These are phyloP conservation scores for Gracilaria caudata DNA, from an alignment of 23 red algal genomes.

Conservation along the genomic window DNA sequence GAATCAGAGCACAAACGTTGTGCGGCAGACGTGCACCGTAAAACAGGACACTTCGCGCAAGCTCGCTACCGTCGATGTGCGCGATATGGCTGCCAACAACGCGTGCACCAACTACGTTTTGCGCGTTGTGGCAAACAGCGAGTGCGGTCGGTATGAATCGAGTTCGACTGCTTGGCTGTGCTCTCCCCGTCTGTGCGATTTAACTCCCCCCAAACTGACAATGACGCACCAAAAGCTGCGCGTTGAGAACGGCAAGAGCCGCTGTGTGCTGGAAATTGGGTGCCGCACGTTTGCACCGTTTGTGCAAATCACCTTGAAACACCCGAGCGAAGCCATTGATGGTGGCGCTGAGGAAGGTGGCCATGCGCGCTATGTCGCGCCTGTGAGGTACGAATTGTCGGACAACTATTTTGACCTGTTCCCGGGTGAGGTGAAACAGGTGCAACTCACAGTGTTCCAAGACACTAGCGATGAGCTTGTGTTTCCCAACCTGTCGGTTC, in stretches of 20 bases:
- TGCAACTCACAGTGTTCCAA: conserved; percentile 4
- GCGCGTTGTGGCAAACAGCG: neutral
- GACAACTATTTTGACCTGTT: conserved; percentile 46
- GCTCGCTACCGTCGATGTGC: neutral
- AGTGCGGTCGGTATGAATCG: neutral
- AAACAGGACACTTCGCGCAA: conserved; percentile 31
- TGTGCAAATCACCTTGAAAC: neutral
- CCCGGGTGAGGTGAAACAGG: neutral
- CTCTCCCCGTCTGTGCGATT: conserved; percentile 17
- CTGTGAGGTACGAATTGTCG: neutral
- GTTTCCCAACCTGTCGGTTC: neutral
- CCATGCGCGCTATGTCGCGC: neutral
- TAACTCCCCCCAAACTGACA: neutral
- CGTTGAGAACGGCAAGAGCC: neutral
- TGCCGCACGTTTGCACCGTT: conserved; percentile 14
- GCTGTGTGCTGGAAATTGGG: neutral
- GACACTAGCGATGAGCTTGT: neutral
- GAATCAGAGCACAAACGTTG: neutral
- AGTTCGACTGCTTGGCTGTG: conserved; percentile 15
- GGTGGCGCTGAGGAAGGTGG: neutral
- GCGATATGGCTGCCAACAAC: neutral
- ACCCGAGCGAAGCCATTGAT: neutral
- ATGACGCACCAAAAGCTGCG: neutral
- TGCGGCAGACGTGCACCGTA: neutral
- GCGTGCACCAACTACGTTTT: conserved; percentile 14